phyloP scores from a whole-genome alignment of 345 rosid genomes.

The Rhodamnia rubescens region DNA sequence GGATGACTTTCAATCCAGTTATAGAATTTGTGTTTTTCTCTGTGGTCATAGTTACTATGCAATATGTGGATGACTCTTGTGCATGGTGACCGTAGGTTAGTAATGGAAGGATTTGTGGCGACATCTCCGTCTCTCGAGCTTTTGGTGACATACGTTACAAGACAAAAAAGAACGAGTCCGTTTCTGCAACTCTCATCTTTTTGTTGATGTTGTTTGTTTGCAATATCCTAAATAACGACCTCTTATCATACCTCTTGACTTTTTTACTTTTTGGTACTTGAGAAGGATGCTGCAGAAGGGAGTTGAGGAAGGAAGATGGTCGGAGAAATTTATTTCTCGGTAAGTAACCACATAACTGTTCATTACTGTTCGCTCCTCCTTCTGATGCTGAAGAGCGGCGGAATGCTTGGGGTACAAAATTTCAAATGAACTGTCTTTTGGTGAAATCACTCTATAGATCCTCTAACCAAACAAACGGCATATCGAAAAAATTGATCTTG shows the following conservation, averaged over 20 bases:
- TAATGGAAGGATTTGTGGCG: constrained; percentile 94
- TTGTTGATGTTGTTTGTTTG: neutral
- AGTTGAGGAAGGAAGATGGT: constrained; percentile 72
- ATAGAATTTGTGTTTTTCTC: neutral
- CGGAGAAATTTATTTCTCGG: constrained; percentile 87
- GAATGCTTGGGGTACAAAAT: neutral
- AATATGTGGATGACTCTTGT: neutral
- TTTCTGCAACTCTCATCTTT: neutral
- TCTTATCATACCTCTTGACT: neutral
- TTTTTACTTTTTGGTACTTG: neutral
- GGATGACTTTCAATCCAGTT: neutral
- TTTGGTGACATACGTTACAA: constrained; percentile 88
- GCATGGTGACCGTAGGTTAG: constrained; percentile 30
- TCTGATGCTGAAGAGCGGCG: neutral
- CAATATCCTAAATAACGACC: neutral
- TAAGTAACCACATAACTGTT: constrained; percentile 3
- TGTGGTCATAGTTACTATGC: neutral
- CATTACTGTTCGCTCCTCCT: neutral
- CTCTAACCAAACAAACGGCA: neutral
- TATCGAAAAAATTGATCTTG: neutral
- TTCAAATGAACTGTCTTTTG: neutral
- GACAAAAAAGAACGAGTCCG: constrained; percentile 79
- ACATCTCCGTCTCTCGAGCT: constrained; percentile 91
- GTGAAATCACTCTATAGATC: neutral
- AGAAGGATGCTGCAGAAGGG: constrained; percentile 88